Conservation (phyloP, 768 basidiomycete species). For the Phaeotremella fagi region DNA sequence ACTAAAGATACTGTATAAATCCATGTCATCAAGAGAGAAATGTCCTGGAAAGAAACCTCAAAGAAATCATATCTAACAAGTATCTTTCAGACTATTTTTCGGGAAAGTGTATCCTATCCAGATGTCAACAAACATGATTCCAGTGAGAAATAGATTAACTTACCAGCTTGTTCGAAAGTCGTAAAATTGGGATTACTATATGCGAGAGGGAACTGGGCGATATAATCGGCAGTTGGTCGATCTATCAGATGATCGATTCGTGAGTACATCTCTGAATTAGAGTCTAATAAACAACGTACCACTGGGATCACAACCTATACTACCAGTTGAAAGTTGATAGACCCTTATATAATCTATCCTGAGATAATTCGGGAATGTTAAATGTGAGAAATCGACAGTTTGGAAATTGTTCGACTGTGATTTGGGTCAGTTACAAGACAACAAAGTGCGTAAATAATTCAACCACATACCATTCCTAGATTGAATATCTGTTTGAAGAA, state of each 20-base stretch:
- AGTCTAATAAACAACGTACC: slow-evolving; percentile 16
- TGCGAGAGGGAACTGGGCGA: slow-evolving; percentile 64
- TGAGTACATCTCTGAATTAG: slow-evolving; percentile 60
- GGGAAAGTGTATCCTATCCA: slow-evolving; percentile 53
- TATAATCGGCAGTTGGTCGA: slow-evolving; percentile 79
- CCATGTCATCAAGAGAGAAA: too few relatives aligned
- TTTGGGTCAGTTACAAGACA: not conserved
- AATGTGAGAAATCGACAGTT: slow-evolving; percentile 62
- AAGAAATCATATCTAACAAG: slow-evolving; percentile 33
- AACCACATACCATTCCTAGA: slow-evolving; percentile 17
- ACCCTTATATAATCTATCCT: slow-evolving; percentile 80
- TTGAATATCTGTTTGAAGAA: slow-evolving; percentile 27
- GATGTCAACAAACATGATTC: not conserved
- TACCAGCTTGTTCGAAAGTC: slow-evolving; percentile 52
- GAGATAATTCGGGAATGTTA: slow-evolving; percentile 74
- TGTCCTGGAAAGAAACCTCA: too few relatives aligned
- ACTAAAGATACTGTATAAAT: too few relatives aligned
- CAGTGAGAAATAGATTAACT: not conserved
- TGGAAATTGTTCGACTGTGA: slow-evolving; percentile 60
- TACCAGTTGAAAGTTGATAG: slow-evolving; percentile 61
- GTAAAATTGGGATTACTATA: slow-evolving; percentile 63
- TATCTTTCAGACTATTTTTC: slow-evolving; percentile 59
- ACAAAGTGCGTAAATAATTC: not conserved
- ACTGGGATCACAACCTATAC: slow-evolving; percentile 49
- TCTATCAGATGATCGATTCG: slow-evolving; percentile 59